Conservation (phyloP, 257 asterid species). For the Jaltomata sinuosa region DNA sequence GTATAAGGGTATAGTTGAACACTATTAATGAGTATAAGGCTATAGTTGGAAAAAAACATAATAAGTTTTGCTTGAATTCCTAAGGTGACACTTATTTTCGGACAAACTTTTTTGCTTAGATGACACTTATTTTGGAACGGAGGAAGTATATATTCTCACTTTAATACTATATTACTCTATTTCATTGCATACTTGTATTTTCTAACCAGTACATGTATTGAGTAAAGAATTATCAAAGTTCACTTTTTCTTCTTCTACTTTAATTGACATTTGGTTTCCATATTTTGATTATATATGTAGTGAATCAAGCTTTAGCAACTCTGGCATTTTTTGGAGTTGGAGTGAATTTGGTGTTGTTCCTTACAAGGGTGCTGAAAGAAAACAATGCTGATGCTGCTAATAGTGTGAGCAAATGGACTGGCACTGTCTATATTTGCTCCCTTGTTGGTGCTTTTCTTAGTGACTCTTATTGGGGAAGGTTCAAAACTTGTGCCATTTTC, state of each 20-base stretch:
- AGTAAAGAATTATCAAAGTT: not conserved
- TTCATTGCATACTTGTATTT: not conserved
- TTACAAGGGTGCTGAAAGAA: constrained; percentile 74
- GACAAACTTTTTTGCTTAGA: too few species aligned
- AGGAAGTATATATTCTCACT: not conserved
- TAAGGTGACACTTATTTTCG: too few species aligned
- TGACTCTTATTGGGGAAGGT: constrained; percentile 97
- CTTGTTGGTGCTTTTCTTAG: constrained; percentile 93
- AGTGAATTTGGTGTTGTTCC: constrained; percentile 81
- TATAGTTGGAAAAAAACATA: too few species aligned
- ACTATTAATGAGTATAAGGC: too few species aligned
- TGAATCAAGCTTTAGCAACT: constrained; percentile 93
- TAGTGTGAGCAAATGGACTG: constrained; percentile 95
- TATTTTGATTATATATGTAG: constrained; percentile 24
- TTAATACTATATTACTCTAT: too few species aligned
- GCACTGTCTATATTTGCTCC: constrained; percentile 89
- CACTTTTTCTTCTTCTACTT: not conserved
- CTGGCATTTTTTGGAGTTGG: constrained; percentile 96
- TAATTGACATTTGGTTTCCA: not conserved
- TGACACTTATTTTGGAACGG: too few species aligned
- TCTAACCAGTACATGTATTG: too few species aligned
- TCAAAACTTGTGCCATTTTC: constrained; percentile 82
- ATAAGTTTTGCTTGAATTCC: too few species aligned
- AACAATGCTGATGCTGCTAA: constrained; percentile 93
- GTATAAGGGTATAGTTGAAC: too few species aligned